Conservation (phyloP, 495 filamentous ascomycete genomes). For the Neurospora cerealis region DNA sequence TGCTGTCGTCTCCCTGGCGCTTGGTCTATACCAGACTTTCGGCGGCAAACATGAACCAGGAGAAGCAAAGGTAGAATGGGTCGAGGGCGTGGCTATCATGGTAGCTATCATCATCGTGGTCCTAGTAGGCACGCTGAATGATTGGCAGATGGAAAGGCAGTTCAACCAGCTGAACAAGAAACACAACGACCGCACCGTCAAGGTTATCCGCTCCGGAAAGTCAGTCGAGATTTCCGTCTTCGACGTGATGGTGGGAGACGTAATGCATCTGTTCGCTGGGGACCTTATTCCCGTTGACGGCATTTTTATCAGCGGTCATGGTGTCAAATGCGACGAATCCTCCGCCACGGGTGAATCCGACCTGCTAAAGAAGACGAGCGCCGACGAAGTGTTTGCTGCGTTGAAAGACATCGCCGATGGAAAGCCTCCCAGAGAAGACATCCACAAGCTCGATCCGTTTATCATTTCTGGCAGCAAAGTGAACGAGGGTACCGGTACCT, state of each 20-base stretch:
- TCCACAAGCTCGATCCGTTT: conserved; percentile 82
- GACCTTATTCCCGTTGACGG: conserved; percentile 71
- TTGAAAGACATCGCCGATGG: conserved; percentile 48
- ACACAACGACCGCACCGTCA: conserved; percentile 73
- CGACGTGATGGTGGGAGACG: conserved; percentile 63
- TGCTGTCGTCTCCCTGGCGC: conserved; percentile 58
- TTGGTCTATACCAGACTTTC: conserved; percentile 67
- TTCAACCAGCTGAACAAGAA: conserved; percentile 70
- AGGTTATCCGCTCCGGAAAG: conserved; percentile 68
- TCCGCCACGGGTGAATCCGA: conserved; percentile 82
- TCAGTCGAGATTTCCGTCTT: conserved; percentile 60
- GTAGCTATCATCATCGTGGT: conserved; percentile 71
- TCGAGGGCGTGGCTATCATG: conserved; percentile 71
- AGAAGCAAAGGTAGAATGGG: conserved; percentile 56
- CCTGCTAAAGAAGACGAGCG: conserved; percentile 59
- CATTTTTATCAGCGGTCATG: conserved; percentile 59
- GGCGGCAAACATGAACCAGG: conserved; percentile 34
- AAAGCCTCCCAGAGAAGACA: conserved; percentile 37
- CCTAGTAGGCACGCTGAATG: conserved; percentile 61
- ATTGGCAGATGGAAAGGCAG: conserved; percentile 75
- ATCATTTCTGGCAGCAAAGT: conserved; percentile 90
- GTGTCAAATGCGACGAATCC: conserved; percentile 73
- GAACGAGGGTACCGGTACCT: conserved; percentile 81
- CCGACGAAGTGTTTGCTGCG: conserved; percentile 66
- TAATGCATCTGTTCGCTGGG: conserved; percentile 62